Evolutionary conservation across 164 flowering plant genomes (phyloP).

Genomic region (Sedum album): DNA sequence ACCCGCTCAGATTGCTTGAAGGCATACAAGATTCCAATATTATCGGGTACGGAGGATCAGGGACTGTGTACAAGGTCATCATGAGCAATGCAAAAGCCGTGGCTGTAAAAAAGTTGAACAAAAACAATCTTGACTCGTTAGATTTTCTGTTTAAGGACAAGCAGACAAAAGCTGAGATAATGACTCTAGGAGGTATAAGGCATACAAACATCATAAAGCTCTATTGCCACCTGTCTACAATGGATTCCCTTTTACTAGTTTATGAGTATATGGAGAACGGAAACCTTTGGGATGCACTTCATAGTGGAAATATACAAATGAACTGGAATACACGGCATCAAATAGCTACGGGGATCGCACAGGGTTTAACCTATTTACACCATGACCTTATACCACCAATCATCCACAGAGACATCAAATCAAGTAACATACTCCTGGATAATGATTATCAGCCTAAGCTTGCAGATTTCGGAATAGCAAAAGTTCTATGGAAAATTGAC

Average conservation of each 20-base stretch:
- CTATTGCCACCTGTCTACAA: slow-evolving; percentile 66
- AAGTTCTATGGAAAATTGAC: slow-evolving; percentile 61
- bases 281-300: slow-evolving; percentile 87
- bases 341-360: slow-evolving; percentile 83
- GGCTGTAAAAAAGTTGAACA: slow-evolving; percentile 73
- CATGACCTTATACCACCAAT: slow-evolving; percentile 77
- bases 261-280: slow-evolving; percentile 97
- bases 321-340: slow-evolving; percentile 84
- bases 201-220: slow-evolving; percentile 92
- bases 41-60: slow-evolving; percentile 90
- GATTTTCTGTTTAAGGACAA: slow-evolving; percentile 43
- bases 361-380: slow-evolving; percentile 88
- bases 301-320: slow-evolving; percentile 38
- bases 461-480: slow-evolving; percentile 95
- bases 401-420: slow-evolving; percentile 17
- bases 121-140: slow-evolving; percentile 41
- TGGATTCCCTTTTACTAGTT: slow-evolving; percentile 57
- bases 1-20: slow-evolving; percentile 21
- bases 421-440: slow-evolving; percentile 79
- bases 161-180: slow-evolving; percentile 74
- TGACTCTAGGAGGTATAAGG: slow-evolving; percentile 78
- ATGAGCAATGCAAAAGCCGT: slow-evolving; percentile 54
- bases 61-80: slow-evolving; percentile 73
- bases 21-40: slow-evolving; percentile 55
- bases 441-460: slow-evolving; percentile 73